A percentile compares a stretch with the other conserved stretches of the same genome.
phyloP scores from a whole-genome alignment of 768 basidiomycete species.

The Neoboletus brunneissimus region DNA sequence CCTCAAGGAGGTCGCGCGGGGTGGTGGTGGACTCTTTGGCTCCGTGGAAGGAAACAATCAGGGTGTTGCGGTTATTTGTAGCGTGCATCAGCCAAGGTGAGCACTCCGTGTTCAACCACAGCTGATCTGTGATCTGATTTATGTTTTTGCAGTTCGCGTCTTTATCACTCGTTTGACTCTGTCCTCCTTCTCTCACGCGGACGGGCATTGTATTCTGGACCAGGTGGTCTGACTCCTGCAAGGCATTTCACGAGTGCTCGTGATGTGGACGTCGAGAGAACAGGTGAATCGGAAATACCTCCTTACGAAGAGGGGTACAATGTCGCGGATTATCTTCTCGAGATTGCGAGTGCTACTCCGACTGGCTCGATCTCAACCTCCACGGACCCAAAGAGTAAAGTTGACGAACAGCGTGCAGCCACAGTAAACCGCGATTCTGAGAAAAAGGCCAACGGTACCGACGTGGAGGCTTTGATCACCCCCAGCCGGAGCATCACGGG shows the following conservation, averaged over 20 bases:
- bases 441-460: conserved; percentile 12
- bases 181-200: conserved; percentile 79
- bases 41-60: conserved; percentile 36
- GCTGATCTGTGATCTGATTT: not conserved
- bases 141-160: conserved; percentile 53
- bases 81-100: conserved; percentile 84
- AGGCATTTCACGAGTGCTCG: conserved; percentile 53
- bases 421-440: conserved; percentile 4
- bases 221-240: conserved; percentile 67
- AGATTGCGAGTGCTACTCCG: conserved; percentile 73
- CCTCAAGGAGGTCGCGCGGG: conserved; percentile 69
- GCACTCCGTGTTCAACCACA: conserved; percentile 12
- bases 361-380: conserved; percentile 41
- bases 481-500: conserved; percentile 21
- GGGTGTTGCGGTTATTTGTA: conserved; percentile 81
- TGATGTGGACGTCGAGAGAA: conserved; percentile 32
- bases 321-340: conserved; percentile 88
- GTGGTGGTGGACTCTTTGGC: conserved; percentile 26
- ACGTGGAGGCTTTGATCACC: conserved; percentile 21
- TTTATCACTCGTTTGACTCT: conserved; percentile 83
- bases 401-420: not conserved
- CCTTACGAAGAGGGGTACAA: conserved; percentile 82
- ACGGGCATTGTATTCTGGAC: conserved; percentile 73
- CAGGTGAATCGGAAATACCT: conserved; percentile 35
- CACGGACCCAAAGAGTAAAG: conserved; percentile 3